These are phyloP conservation scores for Haemoproteus tartakovskyi DNA, from an alignment of 169 alveolate species.

Conservation along the genomic window DNA sequence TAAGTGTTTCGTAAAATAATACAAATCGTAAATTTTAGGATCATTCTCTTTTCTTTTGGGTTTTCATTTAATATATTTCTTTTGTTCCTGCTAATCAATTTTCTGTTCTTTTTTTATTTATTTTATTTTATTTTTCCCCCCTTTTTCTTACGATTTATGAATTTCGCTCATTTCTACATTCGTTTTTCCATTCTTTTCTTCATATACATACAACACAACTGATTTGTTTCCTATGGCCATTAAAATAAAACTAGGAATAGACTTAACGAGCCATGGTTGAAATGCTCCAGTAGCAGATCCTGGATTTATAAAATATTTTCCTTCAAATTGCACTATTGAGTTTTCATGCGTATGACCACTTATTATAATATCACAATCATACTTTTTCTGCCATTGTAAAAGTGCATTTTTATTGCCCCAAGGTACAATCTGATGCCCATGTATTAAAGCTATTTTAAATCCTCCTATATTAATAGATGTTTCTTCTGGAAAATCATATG, in stretches of 20 bases:
- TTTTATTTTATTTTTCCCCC: too few species aligned
- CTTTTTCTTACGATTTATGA: too few species aligned
- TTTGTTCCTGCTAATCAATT: too few species aligned
- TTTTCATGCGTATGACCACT: constrained; percentile 90
- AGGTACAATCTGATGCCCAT: constrained; percentile 92
- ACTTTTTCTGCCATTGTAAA: constrained; percentile 80
- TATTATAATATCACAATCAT: constrained; percentile 88
- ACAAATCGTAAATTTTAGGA: too few species aligned
- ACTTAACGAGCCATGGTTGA: constrained; percentile 82
- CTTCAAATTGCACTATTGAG: constrained; percentile 80
- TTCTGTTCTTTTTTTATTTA: too few species aligned
- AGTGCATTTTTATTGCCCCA: constrained; percentile 91
- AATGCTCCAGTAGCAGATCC: constrained; percentile 94
- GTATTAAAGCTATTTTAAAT: constrained; percentile 89
- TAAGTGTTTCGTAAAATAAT: too few species aligned
- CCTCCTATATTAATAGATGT: constrained; percentile 78
- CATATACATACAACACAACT: constrained; percentile 77
- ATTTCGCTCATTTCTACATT: constrained; percentile 80
- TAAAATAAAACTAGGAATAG: constrained; percentile 78
- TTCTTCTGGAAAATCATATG: constrained; percentile 72
- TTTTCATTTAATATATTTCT: too few species aligned
- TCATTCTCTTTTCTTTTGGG: too few species aligned
- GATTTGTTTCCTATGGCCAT: constrained; percentile 77
- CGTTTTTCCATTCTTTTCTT: constrained; percentile 80
- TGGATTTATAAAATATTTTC: constrained; percentile 91